Percentiles rank a stretch among this genome's conserved stretches.
Evolutionary conservation across 2,329 filamentous ascomycete genomes (phyloP).

Genomic region (Penicillium olsonii): DNA sequence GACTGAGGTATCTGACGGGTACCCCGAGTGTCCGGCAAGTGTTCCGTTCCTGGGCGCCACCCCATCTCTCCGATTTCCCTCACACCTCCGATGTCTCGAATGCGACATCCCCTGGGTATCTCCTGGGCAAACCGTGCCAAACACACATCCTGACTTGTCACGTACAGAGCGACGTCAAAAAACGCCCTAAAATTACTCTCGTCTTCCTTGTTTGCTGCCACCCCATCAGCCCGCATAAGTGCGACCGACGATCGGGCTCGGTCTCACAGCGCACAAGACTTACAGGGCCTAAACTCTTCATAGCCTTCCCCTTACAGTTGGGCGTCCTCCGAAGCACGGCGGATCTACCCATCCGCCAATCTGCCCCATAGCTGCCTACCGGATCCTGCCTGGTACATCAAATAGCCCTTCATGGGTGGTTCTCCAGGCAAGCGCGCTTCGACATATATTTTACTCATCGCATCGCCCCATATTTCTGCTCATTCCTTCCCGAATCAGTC

Average conservation of each 20-base stretch:
- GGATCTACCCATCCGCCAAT: constrained; percentile 23
- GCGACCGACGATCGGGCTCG: constrained; percentile 32
- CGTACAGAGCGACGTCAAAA: no score
- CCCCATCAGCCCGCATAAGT: constrained; percentile 37
- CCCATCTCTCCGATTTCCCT: constrained; percentile 10
- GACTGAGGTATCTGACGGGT: constrained; percentile 5
- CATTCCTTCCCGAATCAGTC: constrained; percentile 4
- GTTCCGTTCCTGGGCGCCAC: constrained; percentile 8
- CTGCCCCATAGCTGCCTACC: constrained; percentile 9
- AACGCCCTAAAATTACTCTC: no score
- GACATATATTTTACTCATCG: neutral
- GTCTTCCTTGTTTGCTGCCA: constrained; percentile 10
- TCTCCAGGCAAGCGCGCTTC: constrained; percentile 24
- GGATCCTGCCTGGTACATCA: constrained; percentile 15
- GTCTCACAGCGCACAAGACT: constrained; percentile 8
- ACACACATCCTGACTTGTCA: no score
- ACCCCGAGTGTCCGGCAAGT: neutral
- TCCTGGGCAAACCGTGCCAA: no score
- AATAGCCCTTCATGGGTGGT: constrained; percentile 16
- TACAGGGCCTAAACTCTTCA: constrained; percentile 4
- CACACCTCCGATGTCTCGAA: neutral
- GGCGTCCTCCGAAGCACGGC: constrained; percentile 9
- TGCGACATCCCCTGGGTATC: no score
- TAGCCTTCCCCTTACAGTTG: constrained; percentile 18
- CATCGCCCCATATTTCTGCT: constrained; percentile 12